These are phyloP conservation scores for Fraxinus baroniana DNA, from an alignment of 305 asterid species.

Conservation along the genomic window DNA sequence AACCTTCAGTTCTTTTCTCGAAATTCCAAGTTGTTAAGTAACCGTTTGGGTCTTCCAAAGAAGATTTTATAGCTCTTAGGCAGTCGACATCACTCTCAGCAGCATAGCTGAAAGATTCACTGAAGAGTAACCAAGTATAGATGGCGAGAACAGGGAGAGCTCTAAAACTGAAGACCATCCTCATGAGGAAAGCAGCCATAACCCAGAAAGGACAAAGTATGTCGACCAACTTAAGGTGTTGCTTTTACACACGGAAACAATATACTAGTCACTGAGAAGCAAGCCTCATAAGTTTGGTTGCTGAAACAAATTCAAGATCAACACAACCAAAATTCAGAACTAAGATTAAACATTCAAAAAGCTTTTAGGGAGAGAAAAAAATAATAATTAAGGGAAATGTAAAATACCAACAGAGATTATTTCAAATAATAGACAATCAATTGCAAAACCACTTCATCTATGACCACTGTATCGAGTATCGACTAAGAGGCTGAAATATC, in stretches of 20 bases:
- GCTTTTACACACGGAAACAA: not conserved
- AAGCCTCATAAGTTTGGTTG: not conserved
- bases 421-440: not conserved
- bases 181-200: constrained; percentile 23
- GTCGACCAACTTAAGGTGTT: not conserved
- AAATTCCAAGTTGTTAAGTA: constrained; percentile 24
- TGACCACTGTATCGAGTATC: not conserved
- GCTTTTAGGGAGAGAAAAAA: not conserved
- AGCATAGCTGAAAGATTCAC: not conserved
- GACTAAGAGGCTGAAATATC: not conserved
- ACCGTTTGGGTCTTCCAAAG: constrained; percentile 25
- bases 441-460: not conserved
- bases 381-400: not conserved
- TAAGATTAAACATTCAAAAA: not conserved
- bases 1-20: constrained; percentile 23
- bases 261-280: not conserved
- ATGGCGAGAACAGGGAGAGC: not conserved
- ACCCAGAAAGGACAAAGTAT: not conserved
- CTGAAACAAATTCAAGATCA: constrained; percentile 4
- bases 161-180: not conserved
- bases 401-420: not conserved
- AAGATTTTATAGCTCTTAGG: constrained; percentile 13
- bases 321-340: not conserved
- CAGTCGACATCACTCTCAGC: constrained; percentile 23
- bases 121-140: not conserved